Percentiles rank a stretch among this genome's conserved stretches.
Evolutionary conservation across 2,329 filamentous ascomycete genomes (phyloP).

Genomic region (Tolypocladium sp.): DNA sequence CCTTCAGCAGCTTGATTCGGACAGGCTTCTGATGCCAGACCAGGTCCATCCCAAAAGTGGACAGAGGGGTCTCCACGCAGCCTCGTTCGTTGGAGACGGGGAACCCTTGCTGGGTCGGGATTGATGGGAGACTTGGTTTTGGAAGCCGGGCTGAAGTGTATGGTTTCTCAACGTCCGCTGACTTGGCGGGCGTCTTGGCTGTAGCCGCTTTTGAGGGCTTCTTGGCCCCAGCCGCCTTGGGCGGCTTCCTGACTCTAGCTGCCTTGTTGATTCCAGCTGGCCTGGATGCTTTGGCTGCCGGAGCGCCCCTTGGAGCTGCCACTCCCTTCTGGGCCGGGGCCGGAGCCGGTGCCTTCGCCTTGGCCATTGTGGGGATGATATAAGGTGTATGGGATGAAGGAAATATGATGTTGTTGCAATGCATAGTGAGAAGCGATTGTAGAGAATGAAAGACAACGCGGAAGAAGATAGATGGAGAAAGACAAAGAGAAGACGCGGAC

Average conservation of each 20-base stretch:
- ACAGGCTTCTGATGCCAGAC: background rate
- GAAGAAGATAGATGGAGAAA: background rate
- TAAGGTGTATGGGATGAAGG: background rate
- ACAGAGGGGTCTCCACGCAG: background rate
- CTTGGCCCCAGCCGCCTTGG: background rate
- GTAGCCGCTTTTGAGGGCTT: background rate
- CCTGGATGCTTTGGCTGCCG: background rate
- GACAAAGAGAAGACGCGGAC: background rate
- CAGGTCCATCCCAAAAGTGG: background rate
- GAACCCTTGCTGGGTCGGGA: slow-evolving; percentile 3
- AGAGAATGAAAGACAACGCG: background rate
- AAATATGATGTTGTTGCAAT: background rate
- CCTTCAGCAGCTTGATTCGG: background rate
- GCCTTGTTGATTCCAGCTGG: background rate
- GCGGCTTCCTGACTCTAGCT: background rate
- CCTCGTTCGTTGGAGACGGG: slow-evolving; percentile 8
- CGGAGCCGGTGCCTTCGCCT: background rate
- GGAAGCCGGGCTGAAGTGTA: background rate
- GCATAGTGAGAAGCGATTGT: background rate
- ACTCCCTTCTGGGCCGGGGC: background rate
- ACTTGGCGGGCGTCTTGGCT: background rate
- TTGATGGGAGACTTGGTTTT: background rate
- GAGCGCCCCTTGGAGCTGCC: background rate
- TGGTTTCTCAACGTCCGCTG: background rate
- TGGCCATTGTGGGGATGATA: background rate